Evolutionary conservation across 1,139 yeast species (phyloP), one percentile per base, ranked within the genome.

Genomic region (Lodderomyces theae): DNA sequence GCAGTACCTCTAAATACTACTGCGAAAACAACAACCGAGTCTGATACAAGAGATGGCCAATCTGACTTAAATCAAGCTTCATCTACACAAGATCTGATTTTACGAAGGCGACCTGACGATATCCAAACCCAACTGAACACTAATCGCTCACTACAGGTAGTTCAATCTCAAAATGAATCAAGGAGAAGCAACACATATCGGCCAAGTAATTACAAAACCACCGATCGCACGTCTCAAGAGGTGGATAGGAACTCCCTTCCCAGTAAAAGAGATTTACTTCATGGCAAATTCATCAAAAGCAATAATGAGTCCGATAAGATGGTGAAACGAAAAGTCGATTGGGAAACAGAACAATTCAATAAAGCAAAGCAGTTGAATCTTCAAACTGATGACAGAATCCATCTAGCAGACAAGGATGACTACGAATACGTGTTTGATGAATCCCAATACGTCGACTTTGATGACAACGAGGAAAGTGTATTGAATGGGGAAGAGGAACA

Each of bases 381-480:
- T 35, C 51, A 57, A 5, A 67, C 62, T 29, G 60, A 70, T 3
- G 82, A 77, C 51, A 76, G 72, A 33, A 72, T 79, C 19, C 57
- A 63, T 25, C 58, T 74, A 0, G 71, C 69, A 13, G 68, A 69
- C 69, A 41, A 40, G 19, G 74, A 60, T 5, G 66, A 80, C 28
- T 86, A 85, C 53, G 95, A 87, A 21, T 89, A 77, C 59, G 96
- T 89, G 1, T 88, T 86, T 66, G 97, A 90, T 52, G 82, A 82
- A 38, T 71, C 81, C 4, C 90, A 86, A 47, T 77, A 76, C 50
- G 82, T 88, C 24, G 80, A 83, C 30, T 89, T 85, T 55, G 64
- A 69, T 3, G 80, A 77, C 32, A 59, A 64, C 4, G 68, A 74
- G 28, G 68, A 62, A 9, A 21, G 16, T 28, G 56, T 58, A 9